phyloP scores from a whole-genome alignment of 441 rosid genomes.

The Mallotus japonicus region DNA sequence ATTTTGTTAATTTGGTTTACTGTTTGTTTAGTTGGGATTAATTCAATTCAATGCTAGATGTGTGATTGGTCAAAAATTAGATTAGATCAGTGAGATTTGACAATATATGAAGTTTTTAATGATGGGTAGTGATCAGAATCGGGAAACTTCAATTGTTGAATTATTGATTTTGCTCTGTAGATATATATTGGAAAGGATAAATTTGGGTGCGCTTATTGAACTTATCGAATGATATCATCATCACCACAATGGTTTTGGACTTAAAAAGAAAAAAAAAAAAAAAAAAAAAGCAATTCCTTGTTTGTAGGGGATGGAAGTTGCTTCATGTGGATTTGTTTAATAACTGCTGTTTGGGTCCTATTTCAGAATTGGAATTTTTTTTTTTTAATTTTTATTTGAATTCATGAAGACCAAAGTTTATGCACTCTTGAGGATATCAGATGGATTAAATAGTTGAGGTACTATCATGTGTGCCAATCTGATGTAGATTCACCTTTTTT shows the following conservation, averaged over 20 bases:
- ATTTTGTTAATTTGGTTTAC: not conserved
- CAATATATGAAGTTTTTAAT: not conserved
- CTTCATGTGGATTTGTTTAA: too few relatives aligned
- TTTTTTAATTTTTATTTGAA: not conserved
- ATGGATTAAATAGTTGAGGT: not conserved
- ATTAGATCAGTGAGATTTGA: conserved; percentile 1
- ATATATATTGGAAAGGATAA: not conserved
- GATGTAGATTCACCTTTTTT: not conserved
- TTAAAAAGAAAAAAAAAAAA: too few relatives aligned
- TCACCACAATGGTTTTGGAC: not conserved
- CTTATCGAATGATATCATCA: not conserved
- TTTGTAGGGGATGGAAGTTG: too few relatives aligned
- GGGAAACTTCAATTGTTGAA: not conserved
- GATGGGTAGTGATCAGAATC: not conserved
- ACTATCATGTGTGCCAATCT: not conserved
- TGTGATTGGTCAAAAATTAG: not conserved
- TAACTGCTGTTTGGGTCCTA: not conserved
- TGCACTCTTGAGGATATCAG: not conserved
- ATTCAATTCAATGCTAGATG: too few relatives aligned
- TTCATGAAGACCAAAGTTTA: not conserved
- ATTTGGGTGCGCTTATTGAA: not conserved
- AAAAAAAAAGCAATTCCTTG: too few relatives aligned
- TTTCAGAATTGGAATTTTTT: not conserved
- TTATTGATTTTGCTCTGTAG: not conserved
- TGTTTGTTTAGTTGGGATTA: not conserved